A percentile compares a stretch with the other conserved stretches of the same genome.
These are phyloP conservation scores for Phytopythium kandeliae DNA, from an alignment of 352 stramenopile genomes.

Conservation along the genomic window DNA sequence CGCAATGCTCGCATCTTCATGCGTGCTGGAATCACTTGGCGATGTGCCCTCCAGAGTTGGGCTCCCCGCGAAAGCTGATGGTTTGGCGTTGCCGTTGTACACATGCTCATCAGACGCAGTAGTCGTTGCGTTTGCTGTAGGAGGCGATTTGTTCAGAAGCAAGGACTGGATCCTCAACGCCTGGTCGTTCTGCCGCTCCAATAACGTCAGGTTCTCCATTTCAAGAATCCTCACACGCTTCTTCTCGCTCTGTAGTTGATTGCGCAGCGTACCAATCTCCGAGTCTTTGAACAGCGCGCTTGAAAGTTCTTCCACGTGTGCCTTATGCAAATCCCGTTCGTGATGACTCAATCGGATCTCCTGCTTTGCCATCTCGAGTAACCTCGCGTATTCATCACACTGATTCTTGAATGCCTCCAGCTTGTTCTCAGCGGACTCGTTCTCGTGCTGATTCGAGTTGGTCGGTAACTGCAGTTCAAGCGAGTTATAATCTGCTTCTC, in stretches of 20 bases:
- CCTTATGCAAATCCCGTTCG: slow-evolving; percentile 45
- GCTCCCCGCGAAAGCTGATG: neutral
- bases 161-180: slow-evolving; percentile 46
- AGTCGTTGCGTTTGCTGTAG: neutral
- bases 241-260: slow-evolving; percentile 56
- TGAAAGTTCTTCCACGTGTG: slow-evolving; percentile 38
- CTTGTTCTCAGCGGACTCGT: slow-evolving; percentile 10
- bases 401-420: slow-evolving; percentile 27
- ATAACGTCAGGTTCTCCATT: slow-evolving; percentile 45
- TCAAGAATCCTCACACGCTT: slow-evolving; percentile 54
- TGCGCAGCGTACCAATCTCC: slow-evolving; percentile 41
- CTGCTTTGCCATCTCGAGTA: slow-evolving; percentile 69
- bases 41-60: neutral
- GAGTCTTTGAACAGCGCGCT: slow-evolving; percentile 42
- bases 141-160: slow-evolving; percentile 13
- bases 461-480: slow-evolving; percentile 3
- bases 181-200: slow-evolving; percentile 41
- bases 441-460: neutral
- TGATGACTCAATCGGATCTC: slow-evolving; percentile 64
- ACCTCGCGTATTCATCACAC: slow-evolving; percentile 38
- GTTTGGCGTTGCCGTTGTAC: neutral
- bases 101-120: neutral
- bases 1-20: neutral
- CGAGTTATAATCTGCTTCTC: slow-evolving; percentile 11
- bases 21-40: neutral